These are phyloP conservation scores for Canna indica DNA, from an alignment of 176 grass and related monocot genomes.

Conservation along the genomic window DNA sequence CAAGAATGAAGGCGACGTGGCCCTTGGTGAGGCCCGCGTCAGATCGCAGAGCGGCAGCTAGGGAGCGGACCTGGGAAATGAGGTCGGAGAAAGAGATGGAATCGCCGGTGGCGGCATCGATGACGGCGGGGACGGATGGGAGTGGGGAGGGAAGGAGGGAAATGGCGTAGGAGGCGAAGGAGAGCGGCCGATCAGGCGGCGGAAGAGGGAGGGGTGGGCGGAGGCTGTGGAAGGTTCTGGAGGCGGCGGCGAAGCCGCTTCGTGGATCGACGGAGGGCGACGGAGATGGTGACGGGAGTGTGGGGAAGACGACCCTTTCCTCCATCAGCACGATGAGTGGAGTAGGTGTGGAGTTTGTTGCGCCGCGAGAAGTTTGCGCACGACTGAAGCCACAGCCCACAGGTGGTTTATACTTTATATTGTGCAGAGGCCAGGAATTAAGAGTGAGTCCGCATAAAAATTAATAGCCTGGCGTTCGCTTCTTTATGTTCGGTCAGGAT, in stretches of 20 bases:
- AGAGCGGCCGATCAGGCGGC: not conserved
- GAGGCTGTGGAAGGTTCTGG: constrained; percentile 16
- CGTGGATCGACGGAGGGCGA: not conserved
- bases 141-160: constrained; percentile 11
- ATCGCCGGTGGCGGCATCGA: constrained; percentile 27
- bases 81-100: constrained; percentile 20
- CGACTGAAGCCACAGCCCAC: no score
- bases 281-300: not conserved
- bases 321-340: not conserved
- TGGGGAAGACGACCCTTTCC: not conserved
- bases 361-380: not conserved
- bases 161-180: not conserved
- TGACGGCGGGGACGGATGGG: constrained; percentile 9
- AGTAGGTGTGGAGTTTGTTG: not conserved
- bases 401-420: no score
- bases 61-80: constrained; percentile 19
- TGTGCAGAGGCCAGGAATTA: no score
- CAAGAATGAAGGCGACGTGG: constrained; percentile 25
- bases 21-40: constrained; percentile 14
- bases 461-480: no score
- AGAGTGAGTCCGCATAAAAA: no score
- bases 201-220: not conserved
- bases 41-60: constrained; percentile 19
- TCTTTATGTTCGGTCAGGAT: no score
- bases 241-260: not conserved